Base-by-base conservation (phyloP, 495 filamentous ascomycete genomes). In the Penicillium riverlandense region DNA sequence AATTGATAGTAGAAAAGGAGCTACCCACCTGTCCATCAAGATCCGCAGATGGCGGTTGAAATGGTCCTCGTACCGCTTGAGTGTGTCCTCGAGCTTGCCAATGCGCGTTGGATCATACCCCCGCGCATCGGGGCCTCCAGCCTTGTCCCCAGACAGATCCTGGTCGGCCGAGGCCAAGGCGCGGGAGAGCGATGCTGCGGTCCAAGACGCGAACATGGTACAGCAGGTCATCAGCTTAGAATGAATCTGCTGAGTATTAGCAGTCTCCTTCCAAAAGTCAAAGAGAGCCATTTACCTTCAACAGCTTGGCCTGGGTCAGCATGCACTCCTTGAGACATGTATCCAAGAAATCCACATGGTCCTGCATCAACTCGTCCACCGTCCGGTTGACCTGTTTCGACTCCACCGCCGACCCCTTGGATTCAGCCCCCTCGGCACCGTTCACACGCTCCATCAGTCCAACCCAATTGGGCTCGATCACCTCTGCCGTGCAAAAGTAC, bases 241-340 rank as follows among this genome's bases (percentile, higher is more conserved):
- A 71, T 98, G 90, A 47, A 97, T 91, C 92, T 98, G 30, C 1
- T 22, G 4, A 6, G 11, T 33, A 35, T 65, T 52, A 61, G 65
- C 40, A 35, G 29, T 44, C 36, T 42, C 45, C 29, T n/a, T n/a
- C 7, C n/a, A 15, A 41, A 40, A 8, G 37, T 29, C 29, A 35
- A n/a, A 7, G 13, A 6, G 29, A 7, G 15, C 29, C 40, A 63
- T 76, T 38, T 76, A 96, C 92, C 71, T 87, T 83, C 13, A 98
- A 69, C 7, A 98, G 67, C 64, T 95, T 96, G 41, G 85, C 85
- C 59, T 98, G 96, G 9, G 94, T 97, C 30, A 98, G 75, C 91
- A 96, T 96, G 72, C 94, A 96, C 68, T 96, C 92, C 67, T 97
- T 97, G 43, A 98, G 69, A 63, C 92, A 98, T 10, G 91, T 96